Conservation (phyloP, 2,329 filamentous ascomycete genomes). For the Colletotrichum karsti region DNA sequence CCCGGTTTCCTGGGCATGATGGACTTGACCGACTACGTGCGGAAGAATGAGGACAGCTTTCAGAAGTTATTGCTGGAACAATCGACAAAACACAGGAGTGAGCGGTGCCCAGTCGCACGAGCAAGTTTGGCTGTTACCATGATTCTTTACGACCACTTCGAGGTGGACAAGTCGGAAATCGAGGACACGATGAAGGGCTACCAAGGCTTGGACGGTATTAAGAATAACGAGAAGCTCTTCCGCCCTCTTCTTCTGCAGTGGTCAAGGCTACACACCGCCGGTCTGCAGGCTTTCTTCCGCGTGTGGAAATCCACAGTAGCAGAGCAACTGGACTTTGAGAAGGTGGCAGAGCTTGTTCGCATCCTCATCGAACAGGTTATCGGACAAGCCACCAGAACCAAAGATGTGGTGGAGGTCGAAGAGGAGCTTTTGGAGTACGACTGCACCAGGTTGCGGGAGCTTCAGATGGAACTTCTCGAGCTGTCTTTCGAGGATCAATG, state of each 20-base stretch:
- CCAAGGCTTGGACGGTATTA: conserved; percentile 75
- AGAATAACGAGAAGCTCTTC: conserved; percentile 87
- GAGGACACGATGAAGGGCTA: conserved; percentile 81
- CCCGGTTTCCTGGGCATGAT: conserved; percentile 95
- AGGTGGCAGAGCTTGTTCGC: conserved; percentile 89
- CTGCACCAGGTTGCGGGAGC: conserved; percentile 77
- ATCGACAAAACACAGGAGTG: conserved; percentile 72
- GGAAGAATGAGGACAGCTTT: conserved; percentile 90
- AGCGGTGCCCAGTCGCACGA: conserved; percentile 86
- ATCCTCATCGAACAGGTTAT: conserved; percentile 92
- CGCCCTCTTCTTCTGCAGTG: conserved; percentile 90
- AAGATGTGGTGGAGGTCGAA: conserved; percentile 87
- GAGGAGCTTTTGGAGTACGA: conserved; percentile 89
- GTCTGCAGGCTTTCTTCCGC: conserved; percentile 86
- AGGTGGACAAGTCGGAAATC: conserved; percentile 84
- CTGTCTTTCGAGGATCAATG: conserved; percentile 93
- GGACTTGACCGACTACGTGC: conserved; percentile 94
- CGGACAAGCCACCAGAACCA: conserved; percentile 81
- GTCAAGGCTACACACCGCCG: conserved; percentile 88
- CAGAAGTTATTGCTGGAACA: conserved; percentile 94
- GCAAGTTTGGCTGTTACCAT: conserved; percentile 88
- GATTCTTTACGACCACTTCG: conserved; percentile 94
- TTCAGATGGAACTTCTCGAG: conserved; percentile 94
- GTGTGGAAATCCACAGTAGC: conserved; percentile 93
- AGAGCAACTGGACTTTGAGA: conserved; percentile 86